phyloP scores from a whole-genome alignment of 768 basidiomycete genomes.

The Pisolithus tinctorius region DNA sequence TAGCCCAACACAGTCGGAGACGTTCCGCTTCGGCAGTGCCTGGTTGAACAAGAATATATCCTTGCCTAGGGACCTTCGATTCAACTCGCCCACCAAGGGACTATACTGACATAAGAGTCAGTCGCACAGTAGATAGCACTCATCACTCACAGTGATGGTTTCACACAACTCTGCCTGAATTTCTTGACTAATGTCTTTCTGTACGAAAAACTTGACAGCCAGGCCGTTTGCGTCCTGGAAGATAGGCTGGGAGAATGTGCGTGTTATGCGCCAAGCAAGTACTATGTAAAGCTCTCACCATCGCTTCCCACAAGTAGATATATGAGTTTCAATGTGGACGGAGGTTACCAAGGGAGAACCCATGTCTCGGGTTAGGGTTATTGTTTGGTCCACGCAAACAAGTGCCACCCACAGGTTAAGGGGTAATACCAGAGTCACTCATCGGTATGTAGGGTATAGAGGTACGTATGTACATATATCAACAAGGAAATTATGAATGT shows the following conservation, averaged over 20 bases:
- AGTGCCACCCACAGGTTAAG: background rate
- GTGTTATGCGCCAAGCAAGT: background rate
- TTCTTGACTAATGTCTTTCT: conserved; percentile 66
- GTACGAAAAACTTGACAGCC: conserved; percentile 78
- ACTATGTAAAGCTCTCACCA: conserved; percentile 14
- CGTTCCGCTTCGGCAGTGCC: conserved; percentile 68
- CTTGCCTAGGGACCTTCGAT: conserved; percentile 69
- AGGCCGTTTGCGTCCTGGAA: conserved; percentile 65
- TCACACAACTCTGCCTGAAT: conserved; percentile 68
- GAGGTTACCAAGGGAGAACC: conserved; percentile 14
- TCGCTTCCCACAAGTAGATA: background rate
- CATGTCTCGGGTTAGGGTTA: conserved; percentile 29
- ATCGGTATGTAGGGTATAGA: too few species aligned
- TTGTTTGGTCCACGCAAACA: conserved; percentile 14
- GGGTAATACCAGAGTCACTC: too few species aligned
- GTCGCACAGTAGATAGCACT: background rate
- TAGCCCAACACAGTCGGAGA: conserved; percentile 68
- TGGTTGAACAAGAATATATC: conserved; percentile 65
- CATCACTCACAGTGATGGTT: conserved; percentile 52
- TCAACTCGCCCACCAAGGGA: conserved; percentile 72
- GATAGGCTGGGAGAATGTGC: conserved; percentile 41
- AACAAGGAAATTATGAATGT: too few species aligned
- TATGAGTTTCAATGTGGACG: background rate
- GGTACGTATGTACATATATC: too few species aligned
- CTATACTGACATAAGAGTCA: conserved; percentile 29